A percentile compares a stretch with the other conserved stretches of the same genome.
Evolutionary conservation across 176 grass and related monocot genomes (phyloP).

Genomic region (Leersia perrieri): DNA sequence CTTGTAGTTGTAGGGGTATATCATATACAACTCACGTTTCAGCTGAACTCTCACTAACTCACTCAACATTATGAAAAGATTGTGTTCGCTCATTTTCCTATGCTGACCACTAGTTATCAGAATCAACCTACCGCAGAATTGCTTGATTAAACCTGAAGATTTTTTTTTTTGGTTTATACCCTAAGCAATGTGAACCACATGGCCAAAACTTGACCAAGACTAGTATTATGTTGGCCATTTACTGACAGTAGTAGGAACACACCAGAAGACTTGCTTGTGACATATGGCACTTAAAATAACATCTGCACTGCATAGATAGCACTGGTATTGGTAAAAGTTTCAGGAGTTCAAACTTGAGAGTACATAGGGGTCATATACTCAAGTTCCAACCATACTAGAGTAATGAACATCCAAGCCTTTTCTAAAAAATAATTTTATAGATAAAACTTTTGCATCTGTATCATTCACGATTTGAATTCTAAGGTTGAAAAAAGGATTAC

Average conservation of each 20-base stretch:
- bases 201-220: background rate
- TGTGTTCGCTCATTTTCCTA: background rate
- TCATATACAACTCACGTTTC: background rate
- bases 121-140: background rate
- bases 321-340: background rate
- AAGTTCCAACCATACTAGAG: background rate
- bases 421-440: too few relatives aligned
- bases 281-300: background rate
- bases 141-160: background rate
- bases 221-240: background rate
- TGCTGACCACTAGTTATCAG: background rate
- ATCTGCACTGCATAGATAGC: background rate
- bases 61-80: background rate
- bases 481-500: too few relatives aligned
- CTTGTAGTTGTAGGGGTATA: background rate
- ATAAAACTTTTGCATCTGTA: too few relatives aligned
- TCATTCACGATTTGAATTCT: too few relatives aligned
- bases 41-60: background rate
- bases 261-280: background rate
- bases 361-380: background rate
- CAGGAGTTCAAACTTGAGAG: background rate
- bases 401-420: background rate
- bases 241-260: slow-evolving; percentile 7
- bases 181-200: slow-evolving; percentile 17
- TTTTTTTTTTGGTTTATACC: background rate